These are phyloP conservation scores for Malbranchea cinnamomea DNA, from an alignment of 2,329 filamentous ascomycete species.

Conservation along the genomic window DNA sequence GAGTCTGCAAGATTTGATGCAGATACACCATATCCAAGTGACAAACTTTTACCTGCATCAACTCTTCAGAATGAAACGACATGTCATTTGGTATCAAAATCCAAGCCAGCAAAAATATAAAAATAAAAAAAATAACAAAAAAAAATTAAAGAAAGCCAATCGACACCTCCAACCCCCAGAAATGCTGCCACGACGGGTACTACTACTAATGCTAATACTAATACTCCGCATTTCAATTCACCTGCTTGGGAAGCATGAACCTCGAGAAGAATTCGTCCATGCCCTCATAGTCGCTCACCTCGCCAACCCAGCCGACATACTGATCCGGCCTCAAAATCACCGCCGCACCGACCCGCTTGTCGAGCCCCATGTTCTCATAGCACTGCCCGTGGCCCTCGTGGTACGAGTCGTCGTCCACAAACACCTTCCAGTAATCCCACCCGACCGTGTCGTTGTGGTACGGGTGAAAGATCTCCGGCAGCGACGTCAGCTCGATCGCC, in stretches of 20 bases:
- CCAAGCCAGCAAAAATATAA: too few relatives aligned
- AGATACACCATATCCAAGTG: too few relatives aligned
- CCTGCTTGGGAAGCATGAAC: slow-evolving; percentile 3
- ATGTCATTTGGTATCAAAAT: too few relatives aligned
- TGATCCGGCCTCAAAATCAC: slow-evolving; percentile 53
- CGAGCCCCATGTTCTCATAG: slow-evolving; percentile 45
- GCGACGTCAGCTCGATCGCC: slow-evolving; percentile 33
- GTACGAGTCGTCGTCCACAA: slow-evolving; percentile 38
- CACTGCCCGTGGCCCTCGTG: slow-evolving; percentile 32
- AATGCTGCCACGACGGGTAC: too few relatives aligned
- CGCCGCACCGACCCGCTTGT: slow-evolving; percentile 39
- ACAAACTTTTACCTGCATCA: too few relatives aligned
- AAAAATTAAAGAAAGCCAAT: too few relatives aligned
- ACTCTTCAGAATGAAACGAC: too few relatives aligned
- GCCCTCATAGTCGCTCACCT: slow-evolving; percentile 2
- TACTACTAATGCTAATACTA: too few relatives aligned
- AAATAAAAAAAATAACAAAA: too few relatives aligned
- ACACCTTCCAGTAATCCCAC: slow-evolving; percentile 44
- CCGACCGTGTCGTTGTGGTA: slow-evolving; percentile 32
- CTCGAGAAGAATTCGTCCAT: slow-evolving; percentile 3
- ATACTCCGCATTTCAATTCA: too few relatives aligned
- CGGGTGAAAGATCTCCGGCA: slow-evolving; percentile 34
- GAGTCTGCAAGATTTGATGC: too few relatives aligned
- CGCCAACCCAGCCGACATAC: slow-evolving; percentile 33
- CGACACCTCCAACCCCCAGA: too few relatives aligned